Evolutionary conservation across 495 filamentous ascomycete species (phyloP), one percentile per base, ranked within the genome.

Genomic region (Hyphodiscus hymeniophilus): DNA sequence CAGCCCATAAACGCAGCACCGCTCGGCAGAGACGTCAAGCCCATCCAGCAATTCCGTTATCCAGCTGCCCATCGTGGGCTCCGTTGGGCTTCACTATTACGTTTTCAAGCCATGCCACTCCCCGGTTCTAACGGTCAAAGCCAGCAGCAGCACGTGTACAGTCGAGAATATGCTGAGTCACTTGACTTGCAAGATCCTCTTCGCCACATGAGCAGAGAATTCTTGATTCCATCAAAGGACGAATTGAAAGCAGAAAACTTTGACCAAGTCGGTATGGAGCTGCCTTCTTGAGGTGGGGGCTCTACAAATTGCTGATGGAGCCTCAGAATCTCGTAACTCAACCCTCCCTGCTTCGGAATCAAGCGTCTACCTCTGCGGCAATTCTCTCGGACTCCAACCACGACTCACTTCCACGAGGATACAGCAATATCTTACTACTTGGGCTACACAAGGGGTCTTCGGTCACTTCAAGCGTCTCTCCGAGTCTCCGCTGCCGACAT

Each of bases 291-390:
- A 35, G 21, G 16, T 26, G 8, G 16, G 7, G 26, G 17, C n/a
- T 38, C 18, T 38, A 15, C 12, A 6, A 2, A 16, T 38, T 13
- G 32, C 32, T 38, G 33, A 41, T 13, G 12, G 12, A 28, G 21
- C 21, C 39, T 46, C 22, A 50, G 50, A 35, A 24, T 45, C 51
- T 28, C 32, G 38, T 54, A 51, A 54, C 45, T 48, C 50, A 15
- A 28, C 33, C 35, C 38, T 43, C 38, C 31, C 1, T 38, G 48
- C 55, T 23, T n/a, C n/a, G n/a, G n/a, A n/a, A n/a, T 62, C 60
- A 32, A 84, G 79, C 63, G 83, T 88, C 57, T 98, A 98, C 63
- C 74, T 98, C 34, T 95, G 90, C 59, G 92, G 92, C n/a, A 95
- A 98, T 67, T 98, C 92, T 3, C 74, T 98, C 8, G 92, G 92